A percentile compares a stretch with the other conserved stretches of the same genome.
Conservation (phyloP, 257 asterid genomes). For the Salvia hispanica region DNA sequence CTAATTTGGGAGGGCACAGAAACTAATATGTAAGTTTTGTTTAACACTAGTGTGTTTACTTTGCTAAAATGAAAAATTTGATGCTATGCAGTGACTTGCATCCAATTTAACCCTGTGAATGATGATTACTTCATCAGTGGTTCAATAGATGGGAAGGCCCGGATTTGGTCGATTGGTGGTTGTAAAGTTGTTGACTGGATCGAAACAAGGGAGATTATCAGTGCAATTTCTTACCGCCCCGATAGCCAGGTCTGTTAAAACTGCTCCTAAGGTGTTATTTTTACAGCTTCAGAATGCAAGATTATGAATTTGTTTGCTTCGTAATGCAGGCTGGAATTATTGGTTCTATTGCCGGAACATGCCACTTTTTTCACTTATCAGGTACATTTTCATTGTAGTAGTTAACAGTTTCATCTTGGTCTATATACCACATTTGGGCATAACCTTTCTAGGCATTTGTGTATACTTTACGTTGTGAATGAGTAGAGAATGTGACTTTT, state of each 20-base stretch:
- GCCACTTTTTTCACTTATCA: conserved; percentile 60
- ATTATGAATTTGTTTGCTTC: conserved; percentile 27
- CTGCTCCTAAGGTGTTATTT: conserved; percentile 1
- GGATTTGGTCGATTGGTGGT: conserved; percentile 68
- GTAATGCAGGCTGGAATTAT: conserved; percentile 71
- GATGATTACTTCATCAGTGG: conserved; percentile 84
- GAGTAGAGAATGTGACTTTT: background rate
- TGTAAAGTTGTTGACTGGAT: conserved; percentile 84
- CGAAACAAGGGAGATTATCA: conserved; percentile 73
- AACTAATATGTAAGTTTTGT: conserved; percentile 4
- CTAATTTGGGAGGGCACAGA: conserved; percentile 5
- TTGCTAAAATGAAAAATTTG: conserved; percentile 27
- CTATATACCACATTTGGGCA: background rate
- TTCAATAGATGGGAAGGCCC: conserved; percentile 91
- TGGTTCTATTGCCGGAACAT: conserved; percentile 76
- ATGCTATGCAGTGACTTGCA: conserved; percentile 77
- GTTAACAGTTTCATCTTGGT: background rate
- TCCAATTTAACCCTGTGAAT: conserved; percentile 76
- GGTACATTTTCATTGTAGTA: conserved; percentile 44
- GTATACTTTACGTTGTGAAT: background rate
- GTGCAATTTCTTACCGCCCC: conserved; percentile 84
- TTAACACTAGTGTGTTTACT: conserved; percentile 21
- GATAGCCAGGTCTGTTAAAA: conserved; percentile 68
- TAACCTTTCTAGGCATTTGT: background rate
- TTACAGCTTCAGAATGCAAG: conserved; percentile 15